A percentile compares a stretch with the other conserved stretches of the same genome.
Conservation (phyloP, 2,329 filamentous ascomycete species). For the Mollisia scopiformis region DNA sequence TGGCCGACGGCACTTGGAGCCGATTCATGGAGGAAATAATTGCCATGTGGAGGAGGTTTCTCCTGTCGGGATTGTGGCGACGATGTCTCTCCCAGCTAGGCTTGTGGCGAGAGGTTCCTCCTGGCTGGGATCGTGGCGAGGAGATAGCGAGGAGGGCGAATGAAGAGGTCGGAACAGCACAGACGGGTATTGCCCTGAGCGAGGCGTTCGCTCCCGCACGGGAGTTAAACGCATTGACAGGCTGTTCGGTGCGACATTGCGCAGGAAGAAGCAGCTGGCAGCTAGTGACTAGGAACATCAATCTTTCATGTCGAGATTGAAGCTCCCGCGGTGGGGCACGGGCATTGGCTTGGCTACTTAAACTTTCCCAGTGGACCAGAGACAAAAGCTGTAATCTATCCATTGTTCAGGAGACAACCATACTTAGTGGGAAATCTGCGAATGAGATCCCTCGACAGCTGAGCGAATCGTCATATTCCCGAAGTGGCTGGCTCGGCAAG, state of each 20-base stretch:
- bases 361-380: neutral
- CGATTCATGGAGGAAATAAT: neutral
- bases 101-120: neutral
- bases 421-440: neutral
- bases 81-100: neutral
- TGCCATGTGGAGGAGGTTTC: neutral
- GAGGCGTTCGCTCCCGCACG: conserved; percentile 6
- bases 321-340: neutral
- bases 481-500: neutral
- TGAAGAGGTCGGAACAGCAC: neutral
- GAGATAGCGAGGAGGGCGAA: neutral
- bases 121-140: too few species aligned
- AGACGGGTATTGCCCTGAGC: conserved; percentile 2
- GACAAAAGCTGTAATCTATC: neutral
- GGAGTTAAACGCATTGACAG: conserved; percentile 5
- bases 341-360: neutral
- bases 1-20: neutral
- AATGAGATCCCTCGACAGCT: neutral
- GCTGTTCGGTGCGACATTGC: conserved; percentile 2
- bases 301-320: neutral
- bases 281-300: neutral
- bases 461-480: neutral
- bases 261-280: neutral
- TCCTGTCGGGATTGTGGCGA: neutral
- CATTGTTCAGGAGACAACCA: neutral